Evolutionary conservation across 1,139 yeast species (phyloP), one percentile per base, ranked within the genome.

Genomic region (Pichia sp.): DNA sequence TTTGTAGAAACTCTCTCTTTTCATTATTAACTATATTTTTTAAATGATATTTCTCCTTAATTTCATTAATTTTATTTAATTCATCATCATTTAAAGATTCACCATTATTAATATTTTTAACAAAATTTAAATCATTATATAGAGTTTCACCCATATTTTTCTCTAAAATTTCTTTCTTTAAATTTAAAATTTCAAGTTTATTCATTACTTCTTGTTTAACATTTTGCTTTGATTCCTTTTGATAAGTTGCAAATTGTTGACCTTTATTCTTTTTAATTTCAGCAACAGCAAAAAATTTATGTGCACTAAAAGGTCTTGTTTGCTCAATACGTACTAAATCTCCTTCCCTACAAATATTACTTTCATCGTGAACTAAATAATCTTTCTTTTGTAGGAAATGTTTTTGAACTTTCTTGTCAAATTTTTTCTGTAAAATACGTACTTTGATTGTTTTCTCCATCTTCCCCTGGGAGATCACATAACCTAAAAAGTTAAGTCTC

Each of bases 381-480:
- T 86, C 95, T 56, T 84, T 84, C 66, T 89, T 77, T 54, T 74
- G 78, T 56, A 84, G 67, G 48, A 84, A 72, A 53, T 85, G 88
- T 63, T 84, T 84, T 61, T 84, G 84, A 52, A 85, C 77, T 48
- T 71, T 68, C 49, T 72, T 73, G 61, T 84, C 82, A 66, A 79
- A 84, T 31, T 72, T 69, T 54, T 74, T 78, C 34, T 75, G 76
- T 59, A 83, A 84, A 34, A 91, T 91, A 46, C 96, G 76, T 47
- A 91, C 97, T 68, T 88, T 89, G 51, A 91, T 89, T 49, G 97
- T 89, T 69, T 91, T 91, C 63, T 75, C 73, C 96, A 89, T 89
- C 61, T 86, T 86, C 35, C 97, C 97, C 60, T 88, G 96, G 43
- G 96, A 85, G 31, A 86, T 79, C 53, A 91, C 97, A 61, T 86